Evolutionary conservation across 768 basidiomycete species (phyloP), one percentile per base, ranked within the genome.

Genomic region (Auriscalpium vulgare): DNA sequence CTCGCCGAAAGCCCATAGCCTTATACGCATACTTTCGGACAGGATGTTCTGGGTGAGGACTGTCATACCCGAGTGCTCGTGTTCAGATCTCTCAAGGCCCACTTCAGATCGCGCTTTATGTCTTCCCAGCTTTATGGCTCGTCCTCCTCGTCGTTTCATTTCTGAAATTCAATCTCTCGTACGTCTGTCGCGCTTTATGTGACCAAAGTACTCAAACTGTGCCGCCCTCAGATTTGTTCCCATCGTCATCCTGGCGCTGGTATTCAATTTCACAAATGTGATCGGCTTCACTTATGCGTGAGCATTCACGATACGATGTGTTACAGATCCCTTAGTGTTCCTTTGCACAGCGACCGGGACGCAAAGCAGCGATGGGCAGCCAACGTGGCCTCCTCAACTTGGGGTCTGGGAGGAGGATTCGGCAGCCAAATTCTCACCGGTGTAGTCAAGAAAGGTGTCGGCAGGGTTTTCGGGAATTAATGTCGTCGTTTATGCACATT

Each of bases 191-290:
- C 11, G 29, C 29, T 54, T 44, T 43, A 54, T 52, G 36, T 52
- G 3, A 13, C 23, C 53, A 59, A 53, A 38, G 34, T 29, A 51
- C 59, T 59, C 53, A 37, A 21, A 50, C 59, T 52, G 65, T 45
- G 48, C 51, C 16, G 43, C 40, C 46, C 44, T 11, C 66, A 97
- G 94, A 9, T 98, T 95, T 71, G 76, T 98, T 59, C 97, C 97
- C 8, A 97, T 98, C 62, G 94, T 98, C 53, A 70, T 86, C 43
- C 84, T 99, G 37, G 97, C 97, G 1, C 77, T 98, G 49, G 88
- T 98, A 38, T 98, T 99, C 81, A 98, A 99, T 69, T 66, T 93
- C 51, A 93, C 91, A 9, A 98, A 97, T 62, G 90, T 87, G n/a
- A 76, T 97, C 52, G 95, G 95, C 10, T 98, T 97, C 74, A 97